These are phyloP conservation scores for Pichia gijzeniarum DNA, from an alignment of 805 yeast genomes.

Conservation along the genomic window DNA sequence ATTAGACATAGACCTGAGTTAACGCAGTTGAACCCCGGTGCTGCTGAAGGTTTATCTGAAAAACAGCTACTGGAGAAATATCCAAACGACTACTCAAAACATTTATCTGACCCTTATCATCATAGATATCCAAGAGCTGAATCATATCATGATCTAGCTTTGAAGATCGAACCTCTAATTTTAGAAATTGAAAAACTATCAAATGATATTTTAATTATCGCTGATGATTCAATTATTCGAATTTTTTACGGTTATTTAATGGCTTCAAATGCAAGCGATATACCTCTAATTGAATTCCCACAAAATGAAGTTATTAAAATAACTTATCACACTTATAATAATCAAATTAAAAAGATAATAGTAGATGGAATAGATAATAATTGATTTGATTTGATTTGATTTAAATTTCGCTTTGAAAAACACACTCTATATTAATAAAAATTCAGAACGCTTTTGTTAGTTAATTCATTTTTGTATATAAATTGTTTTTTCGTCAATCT, in stretches of 20 bases:
- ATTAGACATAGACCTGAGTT: conserved; percentile 75
- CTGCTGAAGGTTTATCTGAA: conserved; percentile 61
- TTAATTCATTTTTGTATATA: too few species aligned
- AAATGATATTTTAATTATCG: conserved; percentile 82
- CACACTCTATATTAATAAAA: too few species aligned
- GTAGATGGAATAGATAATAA: conserved; percentile 27
- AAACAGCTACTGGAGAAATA: conserved; percentile 52
- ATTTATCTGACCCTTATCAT: conserved; percentile 78
- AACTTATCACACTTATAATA: conserved; percentile 78
- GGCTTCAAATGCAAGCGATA: conserved; percentile 84
- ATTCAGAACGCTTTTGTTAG: too few species aligned
- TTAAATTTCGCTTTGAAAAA: too few species aligned
- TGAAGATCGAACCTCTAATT: conserved; percentile 86
- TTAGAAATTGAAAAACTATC: conserved; percentile 91
- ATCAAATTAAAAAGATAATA: conserved; percentile 50
- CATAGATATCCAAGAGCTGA: conserved; percentile 89
- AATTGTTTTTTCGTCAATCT: too few species aligned
- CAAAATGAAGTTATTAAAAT: conserved; percentile 82
- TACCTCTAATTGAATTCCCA: conserved; percentile 73
- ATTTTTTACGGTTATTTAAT: conserved; percentile 91
- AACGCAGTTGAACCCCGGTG: conserved; percentile 86
- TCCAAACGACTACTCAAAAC: conserved; percentile 66
- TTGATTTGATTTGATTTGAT: too few species aligned
- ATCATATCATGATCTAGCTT: conserved; percentile 92
- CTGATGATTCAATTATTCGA: conserved; percentile 84